Evolutionary conservation across 2,329 filamentous ascomycete genomes (phyloP), one percentile per base, ranked within the genome.

Genomic region (Fusarium liriodendri): DNA sequence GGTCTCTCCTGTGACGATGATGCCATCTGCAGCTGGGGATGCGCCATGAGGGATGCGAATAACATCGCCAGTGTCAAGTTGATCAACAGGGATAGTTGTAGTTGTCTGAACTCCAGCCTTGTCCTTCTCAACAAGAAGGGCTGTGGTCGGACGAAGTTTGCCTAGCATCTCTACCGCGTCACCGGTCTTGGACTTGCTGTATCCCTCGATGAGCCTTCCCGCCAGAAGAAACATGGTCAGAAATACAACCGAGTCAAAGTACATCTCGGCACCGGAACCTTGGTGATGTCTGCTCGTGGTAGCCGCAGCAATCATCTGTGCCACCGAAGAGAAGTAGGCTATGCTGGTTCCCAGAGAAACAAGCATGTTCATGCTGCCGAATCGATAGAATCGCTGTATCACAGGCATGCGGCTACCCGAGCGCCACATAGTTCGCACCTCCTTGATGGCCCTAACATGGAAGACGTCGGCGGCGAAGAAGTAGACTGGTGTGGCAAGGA

Each of bases 351-450:
- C 95, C 3, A 97, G 87, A 9, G 93, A 97, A 83, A 98, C 95
- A 69, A 98, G 88, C 85, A 97, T 93, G 80, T 97, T 97, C 95
- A 98, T 98, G 84, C 95, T 98, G 10, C 95, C 95, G 78, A 98
- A 98, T n/a, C 93, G 91, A 81, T 95, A 95, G 79, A 98, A 95
- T 16, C 95, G 88, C 75, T 92, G 89, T 18, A 94, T 77, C 5
- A 97, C 80, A 0, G 94, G 93, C 1, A 92, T 92, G 40, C 88
- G 90, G 79, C 94, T 97, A 32, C 91, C 89, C 3, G 85, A 90
- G 25, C 93, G 89, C 95, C 95, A 98, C 72, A 98, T 86, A 0
- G 91, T 88, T 70, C 87, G 87, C 14, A 98, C 84, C 77, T 98
- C 95, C 80, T 95, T 97, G 74, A 95, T 80, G 0, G 94, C 93